Base-by-base conservation (phyloP, 2,329 filamentous ascomycete species). In the Fusarium sp. region DNA sequence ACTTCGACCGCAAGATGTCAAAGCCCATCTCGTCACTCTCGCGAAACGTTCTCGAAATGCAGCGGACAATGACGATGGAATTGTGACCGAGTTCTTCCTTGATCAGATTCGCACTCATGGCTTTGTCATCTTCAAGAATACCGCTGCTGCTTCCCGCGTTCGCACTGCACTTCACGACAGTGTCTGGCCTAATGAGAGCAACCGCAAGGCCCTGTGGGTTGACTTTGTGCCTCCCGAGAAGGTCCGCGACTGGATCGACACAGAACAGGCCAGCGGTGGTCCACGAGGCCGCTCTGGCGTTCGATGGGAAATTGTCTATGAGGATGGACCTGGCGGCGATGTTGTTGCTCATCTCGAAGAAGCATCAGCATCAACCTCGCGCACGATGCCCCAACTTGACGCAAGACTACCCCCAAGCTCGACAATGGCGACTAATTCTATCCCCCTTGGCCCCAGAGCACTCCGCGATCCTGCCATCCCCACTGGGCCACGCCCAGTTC, bases 81-180 rank as follows among this genome's bases (percentile, higher is more conserved):
- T 78, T 27, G 84, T 97, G 41, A 81, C 87, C 23, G 84, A 88
- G 30, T 94, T 97, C 77, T 94, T 93, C 78, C 86, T 98, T 41
- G 95, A 98, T 79, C 86, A 87, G 35, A 93, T 98, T 76, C 91
- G 93, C 70, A 97, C 95, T 0, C 96, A 99, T 79, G 94, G 94
- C 12, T 93, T 98, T 77, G 92, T 91, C 40, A 84, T 89, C 27
- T 95, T 98, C 78, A 83, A 85, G 46, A 91, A 86, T 48, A 84
- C 90, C 13, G 84, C 90, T 5, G 91, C 92, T 6, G 96, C 96
- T 7, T 90, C 91, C 0, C 88, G 93, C 26, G 94, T 93, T 12
- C 92, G 95, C 52, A 87, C 89, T 13, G 87, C 88, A 5, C 84
- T 98, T 4, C 95, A 99, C 80, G 89, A 90, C 63, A 88, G 87